Base-by-base conservation (phyloP, 495 filamentous ascomycete species). In the Neurospora cerealis region DNA sequence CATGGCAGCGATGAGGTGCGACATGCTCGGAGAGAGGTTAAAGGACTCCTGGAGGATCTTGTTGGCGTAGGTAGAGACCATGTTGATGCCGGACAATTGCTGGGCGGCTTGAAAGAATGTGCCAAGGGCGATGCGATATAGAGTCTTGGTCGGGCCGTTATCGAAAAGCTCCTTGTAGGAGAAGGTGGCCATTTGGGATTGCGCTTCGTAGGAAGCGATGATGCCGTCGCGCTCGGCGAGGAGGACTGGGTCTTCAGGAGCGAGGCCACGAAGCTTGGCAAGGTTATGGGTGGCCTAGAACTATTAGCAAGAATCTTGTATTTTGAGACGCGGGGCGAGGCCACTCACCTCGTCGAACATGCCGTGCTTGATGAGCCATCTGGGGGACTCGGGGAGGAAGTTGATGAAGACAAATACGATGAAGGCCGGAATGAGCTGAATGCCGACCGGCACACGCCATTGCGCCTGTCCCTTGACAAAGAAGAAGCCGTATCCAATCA, bases 351-450 rank as follows among this genome's bases (percentile, higher is more conserved):
- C 83, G 28, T 81, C 75, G 41, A 77, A 48, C 19, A 75, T 79
- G 10, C 79, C 83, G 69, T 83, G 79, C 37, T 80, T 78, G 74
- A 85, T 78, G 2, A 94, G 83, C 93, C 92, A 95, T 62, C 92
- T 87, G 1, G 92, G 92, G 32, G 89, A 91, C 76, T 89, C 86
- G 8, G 93, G 93, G 74, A 92, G 87, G 79, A 92, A 91, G 83
- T 90, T 91, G 60, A 94, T 82, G 24, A 91, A 91, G 69, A 84
- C 48, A 69, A 92, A 85, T 11, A 94, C 87, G 48, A 92, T 84
- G 34, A 90, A 78, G 8, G 88, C 92, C 5, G 92, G 91, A 7
- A 93, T 78, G 75, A 91, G 91, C 80, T 95, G 92, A 21, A 93
- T 79, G 37, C 84, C 90, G 91, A 91, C 93, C 40, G 91, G 91